These are phyloP conservation scores for Leccinum olivaceopallidum DNA, from an alignment of 768 basidiomycete genomes.

Conservation along the genomic window DNA sequence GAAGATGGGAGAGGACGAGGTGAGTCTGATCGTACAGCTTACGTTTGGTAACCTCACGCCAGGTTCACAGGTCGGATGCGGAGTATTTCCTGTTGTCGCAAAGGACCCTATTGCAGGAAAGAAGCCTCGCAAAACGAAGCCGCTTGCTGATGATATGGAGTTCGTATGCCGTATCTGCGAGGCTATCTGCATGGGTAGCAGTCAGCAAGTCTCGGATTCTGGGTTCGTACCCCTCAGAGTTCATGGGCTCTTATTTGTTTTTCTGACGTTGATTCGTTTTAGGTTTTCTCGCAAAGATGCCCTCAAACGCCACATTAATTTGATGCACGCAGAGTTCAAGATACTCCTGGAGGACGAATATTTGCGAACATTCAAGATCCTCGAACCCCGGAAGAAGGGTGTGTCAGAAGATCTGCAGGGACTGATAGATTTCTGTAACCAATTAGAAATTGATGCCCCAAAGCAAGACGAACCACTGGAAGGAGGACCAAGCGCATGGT, in stretches of 20 bases:
- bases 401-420: background rate
- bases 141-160: background rate
- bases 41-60: background rate
- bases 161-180: background rate
- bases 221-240: background rate
- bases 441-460: background rate
- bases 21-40: background rate
- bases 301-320: slow-evolving; percentile 9
- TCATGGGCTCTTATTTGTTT: background rate
- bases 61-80: background rate
- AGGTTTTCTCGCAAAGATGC: slow-evolving; percentile 12
- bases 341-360: background rate
- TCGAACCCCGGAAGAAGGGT: background rate
- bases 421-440: background rate
- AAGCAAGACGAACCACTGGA: background rate
- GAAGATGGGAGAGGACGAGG: background rate
- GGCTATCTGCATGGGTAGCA: background rate
- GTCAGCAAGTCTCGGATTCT: background rate
- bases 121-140: background rate
- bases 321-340: background rate
- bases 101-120: too few species aligned
- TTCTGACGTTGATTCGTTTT: background rate
- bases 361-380: background rate
- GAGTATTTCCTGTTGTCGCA: background rate
- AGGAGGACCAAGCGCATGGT: too few species aligned